phyloP scores from a whole-genome alignment of 352 stramenopile genomes.

The Globisporangium camurandrum region DNA sequence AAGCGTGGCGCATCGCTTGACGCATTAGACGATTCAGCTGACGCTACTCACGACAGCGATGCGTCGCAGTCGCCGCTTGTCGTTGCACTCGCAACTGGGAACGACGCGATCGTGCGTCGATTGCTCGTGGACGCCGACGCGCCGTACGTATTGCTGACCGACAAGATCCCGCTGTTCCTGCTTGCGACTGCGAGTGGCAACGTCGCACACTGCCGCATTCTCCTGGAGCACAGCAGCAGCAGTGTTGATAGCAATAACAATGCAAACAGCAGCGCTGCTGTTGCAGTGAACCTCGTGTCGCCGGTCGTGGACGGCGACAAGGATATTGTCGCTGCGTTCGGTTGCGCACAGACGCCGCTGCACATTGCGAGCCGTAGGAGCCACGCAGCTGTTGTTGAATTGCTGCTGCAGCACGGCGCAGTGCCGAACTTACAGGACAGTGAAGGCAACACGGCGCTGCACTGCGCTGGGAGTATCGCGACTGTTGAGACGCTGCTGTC shows the following conservation, averaged over 20 bases:
- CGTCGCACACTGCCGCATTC: slow-evolving; percentile 62
- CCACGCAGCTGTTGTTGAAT: slow-evolving; percentile 48
- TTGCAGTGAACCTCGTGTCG: slow-evolving; percentile 70
- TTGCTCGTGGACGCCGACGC: slow-evolving; percentile 63
- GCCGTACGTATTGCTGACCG: slow-evolving; percentile 65
- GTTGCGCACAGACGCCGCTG: slow-evolving; percentile 57
- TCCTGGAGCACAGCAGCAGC: slow-evolving; percentile 46
- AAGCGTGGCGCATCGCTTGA: slow-evolving; percentile 43
- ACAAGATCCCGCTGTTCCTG: slow-evolving; percentile 73
- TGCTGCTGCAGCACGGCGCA: slow-evolving; percentile 58
- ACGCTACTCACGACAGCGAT: slow-evolving; percentile 27
- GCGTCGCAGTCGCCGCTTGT: slow-evolving; percentile 63
- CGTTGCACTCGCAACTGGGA: slow-evolving; percentile 56
- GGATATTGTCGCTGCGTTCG: slow-evolving; percentile 65
- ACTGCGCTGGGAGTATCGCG: slow-evolving; percentile 57
- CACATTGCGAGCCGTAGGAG: slow-evolving; percentile 72
- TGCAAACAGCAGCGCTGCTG: too few species aligned
- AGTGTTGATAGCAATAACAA: too few species aligned
- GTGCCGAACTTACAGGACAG: slow-evolving; percentile 69
- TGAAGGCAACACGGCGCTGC: slow-evolving; percentile 76
- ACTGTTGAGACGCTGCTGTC: slow-evolving; percentile 59
- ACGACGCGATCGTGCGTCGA: slow-evolving; percentile 66
- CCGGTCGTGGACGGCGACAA: slow-evolving; percentile 73
- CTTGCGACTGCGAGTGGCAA: slow-evolving; percentile 64
- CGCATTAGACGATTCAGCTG: too few species aligned